These are phyloP conservation scores for Circinella minor DNA, from an alignment of 371 early-diverging fungal genomes.

Conservation along the genomic window DNA sequence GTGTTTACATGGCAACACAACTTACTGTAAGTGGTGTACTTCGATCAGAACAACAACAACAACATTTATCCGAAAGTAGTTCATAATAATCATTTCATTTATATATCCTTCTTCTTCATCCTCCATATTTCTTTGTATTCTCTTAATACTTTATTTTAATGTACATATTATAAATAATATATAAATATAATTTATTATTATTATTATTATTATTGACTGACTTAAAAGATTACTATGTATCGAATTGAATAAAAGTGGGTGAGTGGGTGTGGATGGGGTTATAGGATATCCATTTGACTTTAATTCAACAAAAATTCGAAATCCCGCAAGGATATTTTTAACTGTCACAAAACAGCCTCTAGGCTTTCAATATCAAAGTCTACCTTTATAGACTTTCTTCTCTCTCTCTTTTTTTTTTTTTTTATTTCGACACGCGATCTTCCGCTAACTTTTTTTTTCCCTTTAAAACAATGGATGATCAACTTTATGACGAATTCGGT, in stretches of 20 bases:
- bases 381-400: not conserved
- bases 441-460: not conserved
- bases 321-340: too few relatives aligned
- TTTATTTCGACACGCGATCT: constrained; percentile 2
- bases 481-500: constrained; percentile 95
- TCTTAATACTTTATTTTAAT: not conserved
- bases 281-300: too few relatives aligned
- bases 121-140: not conserved
- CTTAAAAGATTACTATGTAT: too few relatives aligned
- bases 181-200: not conserved
- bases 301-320: too few relatives aligned
- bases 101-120: not conserved
- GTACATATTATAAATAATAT: not conserved
- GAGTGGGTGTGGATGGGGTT: too few relatives aligned
- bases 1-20: constrained; percentile 8
- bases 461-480: constrained; percentile 70
- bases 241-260: too few relatives aligned
- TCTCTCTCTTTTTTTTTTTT: not conserved
- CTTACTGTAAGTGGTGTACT: constrained; percentile 8
- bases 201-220: too few relatives aligned
- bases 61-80: too few relatives aligned
- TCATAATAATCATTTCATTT: too few relatives aligned
- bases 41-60: not conserved
- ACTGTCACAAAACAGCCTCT: too few relatives aligned
- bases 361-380: too few relatives aligned